Base-by-base conservation (phyloP, 179 eudicot species). In the Corrigiola litoralis region DNA sequence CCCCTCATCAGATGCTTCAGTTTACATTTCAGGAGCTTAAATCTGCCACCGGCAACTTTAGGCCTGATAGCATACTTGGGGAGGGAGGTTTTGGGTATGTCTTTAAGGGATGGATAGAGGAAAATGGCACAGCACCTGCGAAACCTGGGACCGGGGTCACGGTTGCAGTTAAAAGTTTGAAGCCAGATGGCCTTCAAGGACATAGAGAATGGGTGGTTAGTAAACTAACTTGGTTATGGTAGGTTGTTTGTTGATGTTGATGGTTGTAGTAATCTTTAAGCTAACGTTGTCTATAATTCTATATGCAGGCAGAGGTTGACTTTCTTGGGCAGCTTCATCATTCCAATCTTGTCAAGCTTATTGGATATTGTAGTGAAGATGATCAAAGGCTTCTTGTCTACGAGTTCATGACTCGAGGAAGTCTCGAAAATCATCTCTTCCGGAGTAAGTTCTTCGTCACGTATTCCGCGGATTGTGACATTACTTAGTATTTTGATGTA, bases 41-140 rank as follows among this genome's bases (percentile, higher is more conserved):
- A 75, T 85, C 98, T 3, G 96, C 96, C 0, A 92, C 98, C 1
- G 98, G 98, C 7, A 92, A 87, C 76, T 89, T 92, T 66, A 84
- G 98, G 65, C 98, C 98, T 0, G 98, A 89, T 61, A 92, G 98
- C 72, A 92, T 92, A 40, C 88, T 92, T 28, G 86, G 94, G 84
- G 88, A 78, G 33, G 81, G 83, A 44, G 77, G 83, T 12, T 80
- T 80, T 16, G 83, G 83, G 56, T 80, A 55, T 56, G 83, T 80
- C 0, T 80, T 80, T 41, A 80, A 80, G 48, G 83, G 83, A 17
- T 80, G 83, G 83, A 76, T 80, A 13, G 83, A 76, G 65, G 80
- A 76, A 42, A 73, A 80, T 14, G 67, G 83, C 56, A 80, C 83
- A 4, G 48, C 80, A 6, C 80, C 83, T 1, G 83, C 80, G 0